Base-by-base conservation (phyloP, 2,329 filamentous ascomycete genomes). In the Trichoderma citrinoviride region DNA sequence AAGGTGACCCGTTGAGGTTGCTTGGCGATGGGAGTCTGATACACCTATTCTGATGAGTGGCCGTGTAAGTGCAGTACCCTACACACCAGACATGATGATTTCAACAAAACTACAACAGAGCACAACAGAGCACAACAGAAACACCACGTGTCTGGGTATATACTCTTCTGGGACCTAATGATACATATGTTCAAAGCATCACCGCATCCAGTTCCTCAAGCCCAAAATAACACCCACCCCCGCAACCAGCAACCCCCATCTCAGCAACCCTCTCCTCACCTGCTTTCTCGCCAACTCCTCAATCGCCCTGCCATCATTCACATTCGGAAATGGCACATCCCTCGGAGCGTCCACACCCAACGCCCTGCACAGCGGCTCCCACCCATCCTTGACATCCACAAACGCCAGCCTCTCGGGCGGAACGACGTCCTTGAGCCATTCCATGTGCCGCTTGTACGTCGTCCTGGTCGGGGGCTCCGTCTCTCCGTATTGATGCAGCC, bases 251-350 rank as follows among this genome's bases (percentile, higher is more conserved):
- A 60, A 40, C 7, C 40, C 56, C 57, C 46, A 61, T 49, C 46
- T 41, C 19, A 23, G 27, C 33, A 60, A 37, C 2, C 43, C 43
- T 12, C 56, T 25, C 14, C 2, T 14, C 19, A 61, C 21, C 21
- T 52, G 57, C 23, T 19, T 40, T 29, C 41, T 61, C 5, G 41
- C 44, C 43, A 63, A 23, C 3, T 62, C 49, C 7, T 62, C 57
- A 41, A 65, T 58, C 29, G 64, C 64, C 12, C 62, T 62, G 7
- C 56, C 54, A 40, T 66, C 52, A 54, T 66, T 66, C 23, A 66
- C 55, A 21, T 43, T 55, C 3, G 58, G 58, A 43, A 66, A 66
- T 1, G 44, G 52, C 5, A 63, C 52, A n/a, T 61, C 58, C 8
- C 63, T 61, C 3, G 57, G 64, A 5, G 62, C 23, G 23, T 50